Conservation (phyloP, 305 asterid species). For the Ilex paraguariensis region DNA sequence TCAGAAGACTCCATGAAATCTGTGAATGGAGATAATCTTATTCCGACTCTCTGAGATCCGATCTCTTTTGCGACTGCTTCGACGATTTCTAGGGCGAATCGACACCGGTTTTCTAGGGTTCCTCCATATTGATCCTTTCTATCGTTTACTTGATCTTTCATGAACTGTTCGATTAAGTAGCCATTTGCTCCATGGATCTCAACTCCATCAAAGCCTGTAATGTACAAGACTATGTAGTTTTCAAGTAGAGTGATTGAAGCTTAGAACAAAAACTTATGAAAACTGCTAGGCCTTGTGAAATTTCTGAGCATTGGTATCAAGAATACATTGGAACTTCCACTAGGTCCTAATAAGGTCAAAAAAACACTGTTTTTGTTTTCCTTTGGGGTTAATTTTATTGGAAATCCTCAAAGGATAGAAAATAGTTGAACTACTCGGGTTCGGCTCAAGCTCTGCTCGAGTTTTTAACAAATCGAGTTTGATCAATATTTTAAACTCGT, state of each 20-base stretch:
- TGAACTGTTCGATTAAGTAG: constrained; percentile 41
- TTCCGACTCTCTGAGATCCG: constrained; percentile 14
- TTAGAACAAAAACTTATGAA: too few relatives aligned
- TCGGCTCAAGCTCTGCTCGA: too few relatives aligned
- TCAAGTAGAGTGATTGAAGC: too few relatives aligned
- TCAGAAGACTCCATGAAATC: constrained; percentile 18
- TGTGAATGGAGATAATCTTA: too few relatives aligned
- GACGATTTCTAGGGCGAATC: constrained; percentile 33
- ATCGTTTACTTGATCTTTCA: constrained; percentile 39
- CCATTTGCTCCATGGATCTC: constrained; percentile 51
- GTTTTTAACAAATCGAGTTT: too few relatives aligned
- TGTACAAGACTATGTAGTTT: not conserved
- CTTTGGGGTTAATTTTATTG: too few relatives aligned
- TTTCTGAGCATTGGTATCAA: not conserved
- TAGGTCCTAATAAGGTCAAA: not conserved
- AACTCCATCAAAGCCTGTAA: constrained; percentile 57
- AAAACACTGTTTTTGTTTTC: not conserved
- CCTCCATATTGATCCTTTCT: constrained; percentile 42
- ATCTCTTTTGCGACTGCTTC: constrained; percentile 34
- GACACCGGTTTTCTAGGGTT: constrained; percentile 35
- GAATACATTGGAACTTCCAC: not conserved
- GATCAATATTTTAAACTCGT: too few relatives aligned
- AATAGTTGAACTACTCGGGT: too few relatives aligned
- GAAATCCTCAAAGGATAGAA: too few relatives aligned
- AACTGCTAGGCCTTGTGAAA: not conserved